phyloP scores from a whole-genome alignment of 257 asterid genomes.

The Misopates orontium region DNA sequence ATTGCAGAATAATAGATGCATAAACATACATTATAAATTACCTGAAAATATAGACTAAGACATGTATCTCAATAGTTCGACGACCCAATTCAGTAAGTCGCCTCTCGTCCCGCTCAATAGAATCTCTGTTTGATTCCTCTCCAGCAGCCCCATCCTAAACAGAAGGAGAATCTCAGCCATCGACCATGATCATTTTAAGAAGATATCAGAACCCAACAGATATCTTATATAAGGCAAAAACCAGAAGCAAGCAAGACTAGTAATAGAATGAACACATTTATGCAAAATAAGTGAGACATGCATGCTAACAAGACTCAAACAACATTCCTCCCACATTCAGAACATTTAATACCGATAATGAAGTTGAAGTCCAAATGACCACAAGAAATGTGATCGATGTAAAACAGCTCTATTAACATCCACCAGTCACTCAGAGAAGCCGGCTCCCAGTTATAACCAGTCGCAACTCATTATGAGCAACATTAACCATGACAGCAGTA shows the following conservation, averaged over 20 bases:
- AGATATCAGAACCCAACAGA: neutral
- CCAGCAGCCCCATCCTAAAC: constrained; percentile 77
- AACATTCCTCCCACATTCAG: constrained; percentile 4
- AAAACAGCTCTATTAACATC: neutral
- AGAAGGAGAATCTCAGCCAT: constrained; percentile 11
- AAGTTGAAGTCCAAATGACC: too few relatives aligned
- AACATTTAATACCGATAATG: constrained; percentile 8
- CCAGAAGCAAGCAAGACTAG: neutral
- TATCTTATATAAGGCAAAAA: neutral
- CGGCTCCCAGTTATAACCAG: neutral
- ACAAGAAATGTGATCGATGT: too few relatives aligned
- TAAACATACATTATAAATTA: constrained; percentile 20
- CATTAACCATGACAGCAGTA: constrained; percentile 11
- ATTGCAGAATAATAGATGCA: neutral
- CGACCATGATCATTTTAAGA: neutral
- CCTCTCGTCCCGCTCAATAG: constrained; percentile 82
- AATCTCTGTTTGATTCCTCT: constrained; percentile 77
- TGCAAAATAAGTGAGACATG: neutral
- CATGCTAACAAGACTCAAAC: neutral
- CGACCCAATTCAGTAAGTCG: constrained; percentile 95
- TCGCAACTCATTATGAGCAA: neutral
- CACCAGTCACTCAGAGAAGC: neutral
- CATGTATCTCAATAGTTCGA: constrained; percentile 86
- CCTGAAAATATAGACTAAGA: constrained; percentile 89
- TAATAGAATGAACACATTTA: neutral